Evolutionary conservation across 1,284 basidiomycete species (phyloP).

Genomic region (Papiliotrema nemorosa): DNA sequence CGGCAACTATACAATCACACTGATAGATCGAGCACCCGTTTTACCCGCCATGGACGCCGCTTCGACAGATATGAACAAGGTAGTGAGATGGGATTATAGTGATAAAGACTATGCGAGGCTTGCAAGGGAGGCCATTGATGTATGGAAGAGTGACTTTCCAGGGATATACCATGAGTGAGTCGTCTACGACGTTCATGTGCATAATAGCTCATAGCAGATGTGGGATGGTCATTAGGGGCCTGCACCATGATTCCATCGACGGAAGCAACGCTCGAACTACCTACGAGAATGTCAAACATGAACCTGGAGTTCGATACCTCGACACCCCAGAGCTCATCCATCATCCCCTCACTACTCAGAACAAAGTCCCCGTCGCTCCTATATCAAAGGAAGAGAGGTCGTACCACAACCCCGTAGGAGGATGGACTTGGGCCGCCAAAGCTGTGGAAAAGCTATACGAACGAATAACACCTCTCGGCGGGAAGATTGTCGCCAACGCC

Average conservation of each 20-base stretch:
- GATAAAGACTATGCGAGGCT: conserved; percentile 37
- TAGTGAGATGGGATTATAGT: conserved; percentile 41
- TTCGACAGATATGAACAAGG: conserved; percentile 47
- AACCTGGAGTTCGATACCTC: neutral
- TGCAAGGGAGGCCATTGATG: conserved; percentile 44
- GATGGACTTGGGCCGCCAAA: conserved; percentile 74
- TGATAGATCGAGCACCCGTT: conserved; percentile 43
- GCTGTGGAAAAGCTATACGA: conserved; percentile 61
- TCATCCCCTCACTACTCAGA: conserved; percentile 10
- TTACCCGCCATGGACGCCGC: conserved; percentile 50
- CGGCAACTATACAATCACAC: conserved; percentile 45
- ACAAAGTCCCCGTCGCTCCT: conserved; percentile 18
- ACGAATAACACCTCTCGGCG: conserved; percentile 61
- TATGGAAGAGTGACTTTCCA: conserved; percentile 58
- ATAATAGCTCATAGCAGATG: conserved; percentile 23
- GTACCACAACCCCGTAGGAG: conserved; percentile 72
- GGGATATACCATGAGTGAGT: conserved; percentile 75
- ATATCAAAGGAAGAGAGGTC: conserved; percentile 48
- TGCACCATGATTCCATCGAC: conserved; percentile 24
- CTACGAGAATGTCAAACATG: conserved; percentile 4
- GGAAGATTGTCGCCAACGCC: conserved; percentile 59
- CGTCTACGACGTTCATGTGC: conserved; percentile 22
- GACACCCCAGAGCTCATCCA: conserved; percentile 17
- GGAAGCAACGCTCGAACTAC: conserved; percentile 17
- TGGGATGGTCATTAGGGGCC: conserved; percentile 38